Evolutionary conservation across 208 protist species (phyloP), one percentile per base, ranked within the genome.

Genomic region (Acanthamoeba quina): DNA sequence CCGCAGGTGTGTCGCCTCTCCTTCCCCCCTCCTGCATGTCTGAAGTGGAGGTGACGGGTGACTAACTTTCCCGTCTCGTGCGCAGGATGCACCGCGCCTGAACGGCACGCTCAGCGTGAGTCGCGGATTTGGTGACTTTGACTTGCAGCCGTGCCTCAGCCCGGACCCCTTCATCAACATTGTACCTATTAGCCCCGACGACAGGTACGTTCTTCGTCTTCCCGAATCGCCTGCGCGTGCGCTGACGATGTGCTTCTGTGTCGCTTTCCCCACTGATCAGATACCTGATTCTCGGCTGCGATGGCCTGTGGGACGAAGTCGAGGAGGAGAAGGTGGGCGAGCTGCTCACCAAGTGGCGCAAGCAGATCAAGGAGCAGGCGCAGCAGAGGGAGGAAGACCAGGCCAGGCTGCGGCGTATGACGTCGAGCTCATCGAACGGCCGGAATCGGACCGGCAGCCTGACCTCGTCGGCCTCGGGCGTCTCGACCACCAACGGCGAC

Each of bases 291-390:
- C 44, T 86, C 15, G 78, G 29, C 47, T 86, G 78, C 29, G 78
- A 86, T 31, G 78, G 78, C 15, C 78, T 86, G 52, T 86, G 78
- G 78, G 78, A 86, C 26, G 78, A 86, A 37, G 78, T 86, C 17
- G 44, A 54, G 19, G 78, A 86, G 26, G 49, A 86, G 19, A 31
- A 60, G 29, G 78, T 62, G 21, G 78, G 44, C 21, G 52, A 86
- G 44, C 44, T 86, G 19, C 15, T 86, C 26, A 54, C 52, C 7
- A 86, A 86, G 78, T 78, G 70, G 70, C 70, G 70, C 37, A 37
- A 78, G 70, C 70, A 78, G 31, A 78, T 78, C 70, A 78, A 78
- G 31, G 70, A 78, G 21, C 70, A 78, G 37, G 37, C 29, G 17
- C n/a, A 26, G 15, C 70, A 78, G 31, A 17, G 31, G 34, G 70